These are phyloP conservation scores for rapeseed (Brassica napus) DNA, from an alignment of 345 rosid genomes.

Conservation along the genomic window DNA sequence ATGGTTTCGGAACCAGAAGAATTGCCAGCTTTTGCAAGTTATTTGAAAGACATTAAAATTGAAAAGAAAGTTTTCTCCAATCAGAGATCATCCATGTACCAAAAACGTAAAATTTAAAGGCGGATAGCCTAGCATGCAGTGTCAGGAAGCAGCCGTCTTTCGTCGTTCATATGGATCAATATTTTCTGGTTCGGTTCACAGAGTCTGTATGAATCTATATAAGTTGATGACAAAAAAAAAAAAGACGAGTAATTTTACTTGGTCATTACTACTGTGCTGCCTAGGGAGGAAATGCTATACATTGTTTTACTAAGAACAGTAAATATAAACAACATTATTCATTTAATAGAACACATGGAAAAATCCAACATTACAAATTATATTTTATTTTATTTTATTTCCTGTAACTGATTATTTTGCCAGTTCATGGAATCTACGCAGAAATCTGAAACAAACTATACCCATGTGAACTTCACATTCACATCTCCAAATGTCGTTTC, in stretches of 20 bases:
- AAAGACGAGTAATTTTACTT: background rate
- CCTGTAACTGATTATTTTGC: background rate
- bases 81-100: no score
- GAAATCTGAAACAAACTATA: slow-evolving; percentile 12
- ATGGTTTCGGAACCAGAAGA: no score
- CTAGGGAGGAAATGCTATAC: background rate
- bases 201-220: no score
- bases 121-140: no score
- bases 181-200: no score
- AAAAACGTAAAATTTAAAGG: no score
- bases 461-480: slow-evolving; percentile 23
- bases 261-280: background rate
- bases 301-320: background rate
- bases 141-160: no score
- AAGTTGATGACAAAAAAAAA: no score
- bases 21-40: no score
- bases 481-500: background rate
- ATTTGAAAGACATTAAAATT: no score
- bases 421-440: slow-evolving; percentile 14
- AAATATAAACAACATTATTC: background rate
- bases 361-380: background rate
- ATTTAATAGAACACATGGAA: background rate
- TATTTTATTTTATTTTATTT: slow-evolving; percentile 1
- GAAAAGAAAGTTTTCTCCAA: no score
- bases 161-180: no score